A percentile compares a stretch with the other conserved stretches of the same genome.
Evolutionary conservation across 2,329 filamentous ascomycete genomes (phyloP).

Genomic region (Ustilaginoidea virens): DNA sequence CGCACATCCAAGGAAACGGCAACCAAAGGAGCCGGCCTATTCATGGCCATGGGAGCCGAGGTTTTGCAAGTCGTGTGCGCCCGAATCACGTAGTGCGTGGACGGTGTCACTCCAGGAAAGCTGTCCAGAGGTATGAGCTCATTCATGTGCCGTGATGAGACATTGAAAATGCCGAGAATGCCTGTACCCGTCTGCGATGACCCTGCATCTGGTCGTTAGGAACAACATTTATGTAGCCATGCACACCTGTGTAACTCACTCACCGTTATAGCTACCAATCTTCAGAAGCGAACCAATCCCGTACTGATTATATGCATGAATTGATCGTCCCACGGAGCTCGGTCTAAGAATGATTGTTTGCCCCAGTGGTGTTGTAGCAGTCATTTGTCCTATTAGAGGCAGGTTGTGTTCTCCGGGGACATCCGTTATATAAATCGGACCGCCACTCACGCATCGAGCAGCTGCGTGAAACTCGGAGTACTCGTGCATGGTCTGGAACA

Average conservation of each 20-base stretch:
- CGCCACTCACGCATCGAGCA: slow-evolving; percentile 75
- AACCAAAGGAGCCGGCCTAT: slow-evolving; percentile 34
- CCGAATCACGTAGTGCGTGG: slow-evolving; percentile 52
- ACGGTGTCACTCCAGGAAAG: slow-evolving; percentile 54
- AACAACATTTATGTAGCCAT: background rate
- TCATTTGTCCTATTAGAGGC: slow-evolving; percentile 64
- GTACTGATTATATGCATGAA: slow-evolving; percentile 61
- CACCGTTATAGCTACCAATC: slow-evolving; percentile 63
- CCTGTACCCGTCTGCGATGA: slow-evolving; percentile 49
- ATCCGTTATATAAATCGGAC: slow-evolving; percentile 91
- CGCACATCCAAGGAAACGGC: slow-evolving; percentile 44
- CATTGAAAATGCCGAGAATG: slow-evolving; percentile 76
- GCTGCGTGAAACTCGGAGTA: slow-evolving; percentile 81
- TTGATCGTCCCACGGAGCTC: slow-evolving; percentile 54
- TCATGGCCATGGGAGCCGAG: slow-evolving; percentile 32
- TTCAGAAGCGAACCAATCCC: slow-evolving; percentile 60
- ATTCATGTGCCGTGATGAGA: slow-evolving; percentile 42
- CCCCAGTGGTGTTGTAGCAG: slow-evolving; percentile 53
- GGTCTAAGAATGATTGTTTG: slow-evolving; percentile 73
- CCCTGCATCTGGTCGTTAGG: slow-evolving; percentile 15
- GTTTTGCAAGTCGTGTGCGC: slow-evolving; percentile 54
- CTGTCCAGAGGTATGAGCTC: slow-evolving; percentile 55
- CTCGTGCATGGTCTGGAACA: slow-evolving; percentile 49
- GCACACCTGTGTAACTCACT: slow-evolving; percentile 4
- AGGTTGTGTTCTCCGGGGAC: slow-evolving; percentile 68